A percentile compares a stretch with the other conserved stretches of the same genome.
These are phyloP conservation scores for Tephrocybe sp. DNA, from an alignment of 768 basidiomycete genomes.

Conservation along the genomic window DNA sequence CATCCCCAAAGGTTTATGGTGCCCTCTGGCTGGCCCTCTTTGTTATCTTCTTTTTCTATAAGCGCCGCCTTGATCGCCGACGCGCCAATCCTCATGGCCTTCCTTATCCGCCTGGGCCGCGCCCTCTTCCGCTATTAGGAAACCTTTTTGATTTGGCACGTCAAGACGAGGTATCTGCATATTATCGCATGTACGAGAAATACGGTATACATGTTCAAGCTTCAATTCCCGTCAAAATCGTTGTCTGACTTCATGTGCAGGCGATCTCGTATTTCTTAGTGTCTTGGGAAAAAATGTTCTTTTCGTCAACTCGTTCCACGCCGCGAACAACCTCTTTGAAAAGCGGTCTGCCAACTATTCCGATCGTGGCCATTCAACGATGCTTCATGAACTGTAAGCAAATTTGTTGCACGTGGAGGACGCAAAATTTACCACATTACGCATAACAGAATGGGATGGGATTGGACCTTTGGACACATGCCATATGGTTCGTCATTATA, in stretches of 20 bases:
- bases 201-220: conserved; percentile 30
- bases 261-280: conserved; percentile 52
- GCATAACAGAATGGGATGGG: conserved; percentile 31
- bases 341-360: conserved; percentile 56
- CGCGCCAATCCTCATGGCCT: conserved; percentile 19
- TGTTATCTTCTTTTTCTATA: conserved; percentile 6
- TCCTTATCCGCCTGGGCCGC: conserved; percentile 55
- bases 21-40: conserved; percentile 5
- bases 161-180: conserved; percentile 36
- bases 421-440: neutral
- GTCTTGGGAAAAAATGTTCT: conserved; percentile 47
- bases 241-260: conserved; percentile 23
- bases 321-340: conserved; percentile 51
- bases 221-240: neutral
- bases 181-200: conserved; percentile 35
- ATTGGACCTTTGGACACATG: conserved; percentile 58
- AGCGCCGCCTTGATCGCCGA: conserved; percentile 3
- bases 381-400: conserved; percentile 49
- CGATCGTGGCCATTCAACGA: conserved; percentile 42
- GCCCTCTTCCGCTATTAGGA: conserved; percentile 48
- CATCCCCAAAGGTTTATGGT: conserved; percentile 6
- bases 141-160: conserved; percentile 47
- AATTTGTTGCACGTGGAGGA: neutral
- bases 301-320: conserved; percentile 40
- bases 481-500: conserved; percentile 34